Conservation (phyloP, 2,329 filamentous ascomycete species). For the Ophiostoma ips region DNA sequence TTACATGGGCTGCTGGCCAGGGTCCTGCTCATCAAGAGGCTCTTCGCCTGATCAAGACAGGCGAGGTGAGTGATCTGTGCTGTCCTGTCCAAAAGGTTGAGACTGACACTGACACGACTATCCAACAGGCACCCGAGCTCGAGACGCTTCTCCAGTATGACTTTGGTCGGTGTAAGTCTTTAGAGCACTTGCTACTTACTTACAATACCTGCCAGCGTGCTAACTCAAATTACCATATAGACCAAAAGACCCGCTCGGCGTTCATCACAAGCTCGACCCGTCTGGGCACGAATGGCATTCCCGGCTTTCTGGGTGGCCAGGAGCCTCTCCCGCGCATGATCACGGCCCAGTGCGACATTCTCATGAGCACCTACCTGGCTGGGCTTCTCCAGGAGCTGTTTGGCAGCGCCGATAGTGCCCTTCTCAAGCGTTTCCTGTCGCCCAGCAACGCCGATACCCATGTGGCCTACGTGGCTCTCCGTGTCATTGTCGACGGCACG, state of each 20-base stretch:
- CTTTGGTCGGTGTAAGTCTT: slow-evolving; percentile 10
- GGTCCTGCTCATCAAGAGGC: slow-evolving; percentile 11
- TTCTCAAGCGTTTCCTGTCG: slow-evolving; percentile 7
- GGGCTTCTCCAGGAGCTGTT: slow-evolving; percentile 8
- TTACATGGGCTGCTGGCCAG: slow-evolving; percentile 4
- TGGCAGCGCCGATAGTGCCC: neutral
- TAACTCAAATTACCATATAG: slow-evolving; percentile 1
- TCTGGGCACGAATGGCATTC: slow-evolving; percentile 7
- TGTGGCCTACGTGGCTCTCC: slow-evolving; percentile 11
- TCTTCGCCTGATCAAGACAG: slow-evolving; percentile 5
- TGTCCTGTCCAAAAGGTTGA: neutral
- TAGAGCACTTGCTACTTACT: no score
- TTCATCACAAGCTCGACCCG: neutral
- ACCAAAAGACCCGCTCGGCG: slow-evolving; percentile 10
- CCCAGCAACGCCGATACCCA: slow-evolving; percentile 3
- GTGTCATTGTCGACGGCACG: slow-evolving; percentile 10
- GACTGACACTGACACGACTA: neutral
- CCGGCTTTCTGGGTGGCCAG: neutral
- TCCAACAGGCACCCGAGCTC: slow-evolving; percentile 10
- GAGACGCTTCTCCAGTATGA: slow-evolving; percentile 11
- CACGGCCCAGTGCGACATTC: slow-evolving; percentile 12
- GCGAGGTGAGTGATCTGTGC: slow-evolving; percentile 1
- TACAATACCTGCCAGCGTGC: neutral
- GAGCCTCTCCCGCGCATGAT: slow-evolving; percentile 12
- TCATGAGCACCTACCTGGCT: slow-evolving; percentile 6